Evolutionary conservation across 306 rosid species (phyloP), one percentile per base, ranked within the genome.

Genomic region (Psophocarpus tetragonolobus): DNA sequence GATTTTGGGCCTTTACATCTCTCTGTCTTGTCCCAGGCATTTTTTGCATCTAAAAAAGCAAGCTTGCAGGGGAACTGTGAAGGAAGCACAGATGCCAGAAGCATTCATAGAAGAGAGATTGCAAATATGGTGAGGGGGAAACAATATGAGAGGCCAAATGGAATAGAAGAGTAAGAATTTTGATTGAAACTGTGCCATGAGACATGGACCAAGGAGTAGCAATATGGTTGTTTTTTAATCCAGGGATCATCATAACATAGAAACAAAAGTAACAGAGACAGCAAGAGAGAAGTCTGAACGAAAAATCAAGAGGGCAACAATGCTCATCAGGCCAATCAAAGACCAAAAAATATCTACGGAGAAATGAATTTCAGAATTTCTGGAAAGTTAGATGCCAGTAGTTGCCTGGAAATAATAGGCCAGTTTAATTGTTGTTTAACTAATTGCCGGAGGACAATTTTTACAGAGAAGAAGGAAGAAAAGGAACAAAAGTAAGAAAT

Each of bases 51-150:
- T 89, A 89, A 44, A 84, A 83, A 82, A 83, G 83, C 61, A 91
- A 85, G 89, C 96, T 91, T 87, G 88, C 87, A 84, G 76, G 90
- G 89, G 87, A 87, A 87, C 89, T 91, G 89, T 86, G 90, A 87
- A 81, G 82, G 84, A 83, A 86, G 85, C 93, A 86, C 88, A 81
- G 91, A 73, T 73, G 93, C 90, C 93, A 86, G 84, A 91, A 87
- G 91, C 93, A 74, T 71, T 86, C 85, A 79, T 14, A 85, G 92
- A 84, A 83, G 88, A 89, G 85, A 91, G 93, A 86, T 66, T 71
- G 86, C 86, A 91, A 79, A 87, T 84, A 81, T 8, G 86, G 93
- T 83, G 89, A 84, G 96, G 93, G 62, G 90, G 96, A 89, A 87
- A 88, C 80, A 82, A 76, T 68, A 85, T 85, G 91, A 87, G 90